A percentile compares a stretch with the other conserved stretches of the same genome.
phyloP scores from a whole-genome alignment of 306 rosid genomes.

The Macrotyloma uniflorum region DNA sequence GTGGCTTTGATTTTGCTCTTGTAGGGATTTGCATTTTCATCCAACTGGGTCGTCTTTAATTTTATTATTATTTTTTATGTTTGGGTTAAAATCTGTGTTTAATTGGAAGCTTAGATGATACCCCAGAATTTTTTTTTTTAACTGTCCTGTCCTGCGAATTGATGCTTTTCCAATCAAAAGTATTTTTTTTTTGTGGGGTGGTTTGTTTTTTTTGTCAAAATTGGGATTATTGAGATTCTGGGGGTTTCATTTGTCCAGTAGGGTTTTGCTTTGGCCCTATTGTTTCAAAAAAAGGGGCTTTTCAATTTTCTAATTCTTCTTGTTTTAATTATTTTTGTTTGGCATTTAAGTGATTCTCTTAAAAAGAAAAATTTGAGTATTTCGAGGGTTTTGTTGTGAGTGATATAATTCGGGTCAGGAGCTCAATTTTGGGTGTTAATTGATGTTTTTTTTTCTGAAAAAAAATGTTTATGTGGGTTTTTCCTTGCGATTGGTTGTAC shows the following conservation, averaged over 20 bases:
- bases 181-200: background rate
- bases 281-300: slow-evolving; percentile 21
- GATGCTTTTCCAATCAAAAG: slow-evolving; percentile 33
- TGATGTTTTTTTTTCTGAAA: background rate
- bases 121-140: background rate
- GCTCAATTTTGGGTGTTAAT: slow-evolving; percentile 22
- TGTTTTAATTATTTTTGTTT: background rate
- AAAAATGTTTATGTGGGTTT: background rate
- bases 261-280: slow-evolving; percentile 51
- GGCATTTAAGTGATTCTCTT: slow-evolving; percentile 1
- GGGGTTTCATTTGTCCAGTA: slow-evolving; percentile 35
- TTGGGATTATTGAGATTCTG: slow-evolving; percentile 43
- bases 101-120: background rate
- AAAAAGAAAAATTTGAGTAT: background rate
- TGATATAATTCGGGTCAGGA: slow-evolving; percentile 18
- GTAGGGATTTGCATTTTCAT: background rate
- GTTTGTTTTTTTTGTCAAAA: slow-evolving; percentile 36
- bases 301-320: slow-evolving; percentile 7
- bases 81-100: slow-evolving; percentile 7
- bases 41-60: background rate
- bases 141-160: background rate
- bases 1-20: background rate
- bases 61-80: background rate
- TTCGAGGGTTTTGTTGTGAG: slow-evolving; percentile 1
- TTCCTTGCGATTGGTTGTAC: background rate